Evolutionary conservation across 306 rosid species (phyloP), one percentile per base, ranked within the genome.

Genomic region (Trichosanthes truncata): DNA sequence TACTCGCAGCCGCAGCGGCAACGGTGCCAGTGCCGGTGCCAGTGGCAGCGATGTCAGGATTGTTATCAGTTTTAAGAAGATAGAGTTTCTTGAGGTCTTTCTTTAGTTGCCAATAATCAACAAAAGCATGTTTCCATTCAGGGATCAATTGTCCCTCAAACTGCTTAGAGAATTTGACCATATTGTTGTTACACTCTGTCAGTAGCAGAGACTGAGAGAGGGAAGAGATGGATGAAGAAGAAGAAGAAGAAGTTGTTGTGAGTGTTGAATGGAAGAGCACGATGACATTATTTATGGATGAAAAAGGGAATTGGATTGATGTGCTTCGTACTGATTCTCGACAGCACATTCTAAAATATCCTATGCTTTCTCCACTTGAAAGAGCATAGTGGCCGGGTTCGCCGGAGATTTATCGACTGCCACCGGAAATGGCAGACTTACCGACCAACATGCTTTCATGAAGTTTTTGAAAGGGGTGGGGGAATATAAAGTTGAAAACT

Each of bases 41-140:
- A 26, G 81, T 31, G 65, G 66, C 61, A 83, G 60, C 21, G 15
- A 31, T 15, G 17, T 57, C 59, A 36, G 41, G 20, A 48, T 61
- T 78, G 66, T 52, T 82, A 21, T 84, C 80, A 71, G 29, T 79
- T 61, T 87, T 82, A 79, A 82, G 90, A 40, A 83, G 81, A 29
- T 89, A 89, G 79, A 95, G 80, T 86, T 83, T 91, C 80, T 93
- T 90, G 84, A 96, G 86, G 81, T 87, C 93, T 73, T 90, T 96
- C 84, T 96, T 93, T 59, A 96, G 97, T 88, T 87, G 82, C 88
- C 94, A 82, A 71, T 96, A 96, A 87, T 96, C 98, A 17, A 96
- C 98, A 83, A 89, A 96, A 69, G 97, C 98, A 20, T 96, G 96
- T 85, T 93, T 96, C 99, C 99, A 96, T 90, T 96, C 99, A 31